Evolutionary conservation across 116 monocot genomes (phyloP).

Genomic region (Dioscorea cayenensis): DNA sequence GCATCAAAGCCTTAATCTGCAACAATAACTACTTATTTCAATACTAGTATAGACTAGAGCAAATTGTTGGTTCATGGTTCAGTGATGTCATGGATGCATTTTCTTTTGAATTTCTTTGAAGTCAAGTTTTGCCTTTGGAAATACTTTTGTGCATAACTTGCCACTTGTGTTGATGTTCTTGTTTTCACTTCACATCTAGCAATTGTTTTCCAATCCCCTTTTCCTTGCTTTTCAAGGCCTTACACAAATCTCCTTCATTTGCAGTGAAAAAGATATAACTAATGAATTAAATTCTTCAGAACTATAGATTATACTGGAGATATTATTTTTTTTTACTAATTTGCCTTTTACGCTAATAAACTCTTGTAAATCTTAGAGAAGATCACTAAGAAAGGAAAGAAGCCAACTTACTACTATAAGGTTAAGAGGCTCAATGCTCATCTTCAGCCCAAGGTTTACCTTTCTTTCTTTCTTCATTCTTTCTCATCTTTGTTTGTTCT

Average conservation of each 20-base stretch:
- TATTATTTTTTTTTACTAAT: neutral
- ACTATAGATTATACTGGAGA: neutral
- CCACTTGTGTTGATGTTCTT: conserved; percentile 5
- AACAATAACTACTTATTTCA: no score
- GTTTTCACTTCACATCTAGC: conserved; percentile 3
- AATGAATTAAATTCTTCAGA: neutral
- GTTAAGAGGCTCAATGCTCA: neutral
- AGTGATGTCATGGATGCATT: conserved; percentile 9
- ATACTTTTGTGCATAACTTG: conserved; percentile 12
- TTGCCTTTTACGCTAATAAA: neutral
- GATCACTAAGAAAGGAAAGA: neutral
- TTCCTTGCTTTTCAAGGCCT: conserved; percentile 1
- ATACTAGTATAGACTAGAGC: no score
- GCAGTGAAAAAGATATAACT: neutral
- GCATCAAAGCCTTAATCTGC: no score
- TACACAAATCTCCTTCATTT: neutral
- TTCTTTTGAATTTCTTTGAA: neutral
- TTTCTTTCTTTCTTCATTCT: neutral
- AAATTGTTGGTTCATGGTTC: neutral
- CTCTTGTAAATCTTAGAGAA: no score
- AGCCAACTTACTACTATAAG: neutral
- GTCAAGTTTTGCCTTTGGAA: neutral
- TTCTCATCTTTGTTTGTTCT: neutral
- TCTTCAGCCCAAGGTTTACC: conserved; percentile 7
- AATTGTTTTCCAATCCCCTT: conserved; percentile 5